A percentile compares a stretch with the other conserved stretches of the same genome.
Conservation (phyloP, 495 filamentous ascomycete genomes). For the Schizothecium vesticola region DNA sequence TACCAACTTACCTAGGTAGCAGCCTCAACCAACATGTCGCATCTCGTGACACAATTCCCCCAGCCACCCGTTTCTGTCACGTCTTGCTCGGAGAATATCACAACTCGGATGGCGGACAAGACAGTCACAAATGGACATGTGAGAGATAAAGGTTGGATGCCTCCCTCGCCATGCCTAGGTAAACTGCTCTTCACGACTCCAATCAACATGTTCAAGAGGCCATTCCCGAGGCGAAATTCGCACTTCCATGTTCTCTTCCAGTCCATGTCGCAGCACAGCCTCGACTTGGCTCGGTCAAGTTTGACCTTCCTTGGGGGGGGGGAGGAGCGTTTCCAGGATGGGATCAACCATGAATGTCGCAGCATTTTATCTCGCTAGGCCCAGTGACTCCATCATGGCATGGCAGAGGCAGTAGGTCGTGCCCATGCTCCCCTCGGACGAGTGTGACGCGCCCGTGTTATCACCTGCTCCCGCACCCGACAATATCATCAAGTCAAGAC, state of each 20-base stretch:
- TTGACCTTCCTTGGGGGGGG: too few species aligned
- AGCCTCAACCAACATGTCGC: too few species aligned
- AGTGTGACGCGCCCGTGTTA: neutral
- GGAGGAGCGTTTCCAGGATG: too few species aligned
- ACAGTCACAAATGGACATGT: neutral
- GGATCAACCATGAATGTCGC: too few species aligned
- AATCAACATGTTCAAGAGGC: neutral
- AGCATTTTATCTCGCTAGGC: neutral
- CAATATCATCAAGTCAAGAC: neutral
- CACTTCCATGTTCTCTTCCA: neutral
- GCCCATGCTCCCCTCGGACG: neutral
- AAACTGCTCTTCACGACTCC: neutral
- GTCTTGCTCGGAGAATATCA: neutral
- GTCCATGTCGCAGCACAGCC: neutral
- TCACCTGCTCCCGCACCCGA: neutral
- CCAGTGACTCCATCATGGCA: neutral
- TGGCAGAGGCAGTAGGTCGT: neutral
- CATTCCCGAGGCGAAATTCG: neutral
- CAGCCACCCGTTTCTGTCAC: neutral
- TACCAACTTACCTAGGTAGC: too few species aligned
- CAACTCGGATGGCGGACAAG: neutral
- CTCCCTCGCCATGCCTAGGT: neutral
- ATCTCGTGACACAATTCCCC: neutral
- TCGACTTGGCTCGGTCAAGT: neutral
- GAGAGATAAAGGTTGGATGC: neutral